Conservation (phyloP, 169 alveolate genomes). For the Cryptosporidium ubiquitum region DNA sequence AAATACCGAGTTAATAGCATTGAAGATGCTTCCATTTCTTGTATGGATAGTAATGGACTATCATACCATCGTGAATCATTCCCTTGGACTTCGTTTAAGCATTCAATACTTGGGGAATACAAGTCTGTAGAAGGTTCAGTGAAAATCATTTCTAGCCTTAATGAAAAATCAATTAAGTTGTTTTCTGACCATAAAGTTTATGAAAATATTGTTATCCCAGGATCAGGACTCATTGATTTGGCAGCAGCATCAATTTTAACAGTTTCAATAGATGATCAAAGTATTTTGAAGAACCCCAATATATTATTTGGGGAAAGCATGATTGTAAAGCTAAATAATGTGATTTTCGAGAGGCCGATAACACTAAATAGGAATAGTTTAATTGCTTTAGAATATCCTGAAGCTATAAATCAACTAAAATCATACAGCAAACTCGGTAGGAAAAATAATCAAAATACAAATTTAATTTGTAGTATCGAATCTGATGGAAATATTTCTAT, state of each 20-base stretch:
- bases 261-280: neutral
- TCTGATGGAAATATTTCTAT: conserved; percentile 21
- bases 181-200: conserved; percentile 81
- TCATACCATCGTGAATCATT: conserved; percentile 75
- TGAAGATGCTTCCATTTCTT: neutral
- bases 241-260: conserved; percentile 77
- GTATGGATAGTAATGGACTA: neutral
- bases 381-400: neutral
- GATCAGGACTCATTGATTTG: conserved; percentile 80
- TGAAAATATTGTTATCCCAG: conserved; percentile 81
- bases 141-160: neutral
- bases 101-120: conserved; percentile 78
- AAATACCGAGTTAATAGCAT: neutral
- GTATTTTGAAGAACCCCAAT: neutral
- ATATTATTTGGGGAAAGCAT: neutral
- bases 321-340: conserved; percentile 20
- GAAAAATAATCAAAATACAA: neutral
- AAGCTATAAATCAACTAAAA: conserved; percentile 14
- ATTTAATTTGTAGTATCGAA: conserved; percentile 32
- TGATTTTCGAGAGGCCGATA: conserved; percentile 40
- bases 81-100: conserved; percentile 81
- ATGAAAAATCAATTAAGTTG: conserved; percentile 72
- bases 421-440: neutral
- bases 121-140: neutral
- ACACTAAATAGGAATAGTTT: neutral